These are phyloP conservation scores for Globisporangium recalcitrans DNA, from an alignment of 352 stramenopile genomes.

Conservation along the genomic window DNA sequence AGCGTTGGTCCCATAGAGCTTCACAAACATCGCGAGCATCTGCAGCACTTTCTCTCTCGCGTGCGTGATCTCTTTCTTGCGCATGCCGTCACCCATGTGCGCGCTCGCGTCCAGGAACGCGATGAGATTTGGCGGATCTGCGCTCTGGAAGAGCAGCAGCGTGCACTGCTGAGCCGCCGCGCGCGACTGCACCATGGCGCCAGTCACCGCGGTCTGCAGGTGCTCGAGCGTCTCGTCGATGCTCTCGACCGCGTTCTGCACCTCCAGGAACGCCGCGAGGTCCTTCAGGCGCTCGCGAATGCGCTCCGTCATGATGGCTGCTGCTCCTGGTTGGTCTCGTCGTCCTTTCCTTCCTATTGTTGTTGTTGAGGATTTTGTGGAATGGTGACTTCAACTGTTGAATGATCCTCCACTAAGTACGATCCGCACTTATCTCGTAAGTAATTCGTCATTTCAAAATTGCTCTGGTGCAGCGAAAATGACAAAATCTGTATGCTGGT, in stretches of 20 bases:
- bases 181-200: slow-evolving; percentile 53
- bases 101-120: slow-evolving; percentile 51
- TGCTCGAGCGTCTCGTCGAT: slow-evolving; percentile 61
- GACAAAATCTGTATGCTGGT: too few species aligned
- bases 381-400: too few species aligned
- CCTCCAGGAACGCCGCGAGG: slow-evolving; percentile 52
- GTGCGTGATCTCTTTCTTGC: slow-evolving; percentile 53
- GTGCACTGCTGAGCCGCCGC: slow-evolving; percentile 59
- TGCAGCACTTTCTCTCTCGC: slow-evolving; percentile 45
- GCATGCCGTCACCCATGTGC: slow-evolving; percentile 38
- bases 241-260: slow-evolving; percentile 52
- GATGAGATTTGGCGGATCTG: slow-evolving; percentile 45
- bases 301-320: slow-evolving; percentile 34
- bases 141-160: slow-evolving; percentile 53
- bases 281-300: slow-evolving; percentile 56
- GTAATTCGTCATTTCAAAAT: too few species aligned
- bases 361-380: too few species aligned
- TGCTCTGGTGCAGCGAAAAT: too few species aligned
- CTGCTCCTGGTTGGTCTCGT: neutral
- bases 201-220: slow-evolving; percentile 34
- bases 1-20: slow-evolving; percentile 37
- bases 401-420: too few species aligned
- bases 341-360: too few species aligned
- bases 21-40: slow-evolving; percentile 45
- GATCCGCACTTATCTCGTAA: too few species aligned